Evolutionary conservation across 2,329 filamentous ascomycete genomes (phyloP).

Genomic region (Berkeleyomyces rouxiae): DNA sequence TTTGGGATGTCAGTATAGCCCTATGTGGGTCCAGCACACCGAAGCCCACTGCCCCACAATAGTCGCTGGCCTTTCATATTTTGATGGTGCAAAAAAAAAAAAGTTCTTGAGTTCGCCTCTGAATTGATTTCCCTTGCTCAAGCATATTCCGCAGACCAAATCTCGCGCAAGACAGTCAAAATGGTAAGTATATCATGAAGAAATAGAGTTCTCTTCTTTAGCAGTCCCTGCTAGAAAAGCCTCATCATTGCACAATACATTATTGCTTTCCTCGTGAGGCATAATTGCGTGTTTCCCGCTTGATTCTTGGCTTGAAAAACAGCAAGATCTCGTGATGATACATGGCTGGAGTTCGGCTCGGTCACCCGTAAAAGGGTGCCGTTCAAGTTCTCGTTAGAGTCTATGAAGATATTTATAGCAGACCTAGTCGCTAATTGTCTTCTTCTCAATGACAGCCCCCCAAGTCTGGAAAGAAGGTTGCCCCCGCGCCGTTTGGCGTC

Average conservation of each 20-base stretch:
- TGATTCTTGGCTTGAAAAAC: constrained; percentile 5
- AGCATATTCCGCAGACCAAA: constrained; percentile 8
- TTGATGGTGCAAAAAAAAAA: not conserved
- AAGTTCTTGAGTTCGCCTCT: not conserved
- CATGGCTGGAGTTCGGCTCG: constrained; percentile 12
- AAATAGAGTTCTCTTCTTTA: constrained; percentile 1
- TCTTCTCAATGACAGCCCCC: constrained; percentile 99
- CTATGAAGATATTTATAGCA: constrained; percentile 54
- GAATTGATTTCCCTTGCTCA: not conserved
- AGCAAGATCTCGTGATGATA: constrained; percentile 12
- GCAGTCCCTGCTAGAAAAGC: constrained; percentile 9
- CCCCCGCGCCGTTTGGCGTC: constrained; percentile 89
- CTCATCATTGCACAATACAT: constrained; percentile 1
- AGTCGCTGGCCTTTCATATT: constrained; percentile 1
- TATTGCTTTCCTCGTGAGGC: not conserved
- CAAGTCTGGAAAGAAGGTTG: constrained; percentile 95
- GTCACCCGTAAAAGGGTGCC: not conserved
- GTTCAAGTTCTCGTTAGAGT: constrained; percentile 65
- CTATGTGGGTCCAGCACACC: not conserved
- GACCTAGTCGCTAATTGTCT: constrained; percentile 82
- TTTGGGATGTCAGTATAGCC: not conserved
- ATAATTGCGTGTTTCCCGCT: constrained; percentile 13
- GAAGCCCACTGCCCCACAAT: not conserved
- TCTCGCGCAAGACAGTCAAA: constrained; percentile 20
- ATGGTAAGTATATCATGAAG: constrained; percentile 24